Percentiles rank a stretch among this genome's conserved stretches.
Evolutionary conservation across 1,284 basidiomycete genomes (phyloP).

Genomic region (Irpex sp.): DNA sequence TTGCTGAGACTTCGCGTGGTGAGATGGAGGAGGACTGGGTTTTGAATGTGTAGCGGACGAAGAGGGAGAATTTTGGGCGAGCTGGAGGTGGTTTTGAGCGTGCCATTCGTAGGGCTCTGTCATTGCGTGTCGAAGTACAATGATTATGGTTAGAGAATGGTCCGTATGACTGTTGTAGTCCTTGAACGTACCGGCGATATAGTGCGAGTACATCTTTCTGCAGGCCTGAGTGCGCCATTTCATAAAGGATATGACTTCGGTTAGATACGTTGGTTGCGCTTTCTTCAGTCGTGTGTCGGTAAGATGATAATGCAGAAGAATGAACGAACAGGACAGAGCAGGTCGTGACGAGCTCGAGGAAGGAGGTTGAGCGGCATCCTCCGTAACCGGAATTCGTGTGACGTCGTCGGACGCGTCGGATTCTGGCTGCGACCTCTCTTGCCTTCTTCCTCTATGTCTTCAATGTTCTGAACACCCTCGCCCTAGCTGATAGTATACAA

Average conservation of each 20-base stretch:
- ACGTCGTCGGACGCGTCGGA: slow-evolving; percentile 2
- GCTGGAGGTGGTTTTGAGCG: slow-evolving; percentile 56
- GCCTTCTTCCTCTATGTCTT: not conserved
- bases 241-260: not conserved
- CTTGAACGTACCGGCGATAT: slow-evolving; percentile 58
- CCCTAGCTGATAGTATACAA: not conserved
- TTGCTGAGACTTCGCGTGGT: slow-evolving; percentile 57
- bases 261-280: too few species aligned
- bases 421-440: not conserved
- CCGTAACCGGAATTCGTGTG: not conserved
- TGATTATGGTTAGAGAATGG: not conserved
- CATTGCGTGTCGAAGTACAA: not conserved
- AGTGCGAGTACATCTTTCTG: slow-evolving; percentile 68
- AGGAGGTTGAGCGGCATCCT: not conserved
- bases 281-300: too few species aligned
- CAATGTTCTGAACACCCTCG: not conserved
- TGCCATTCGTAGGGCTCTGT: slow-evolving; percentile 71
- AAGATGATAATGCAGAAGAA: not conserved
- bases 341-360: not conserved
- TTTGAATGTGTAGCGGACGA: slow-evolving; percentile 66
- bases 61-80: slow-evolving; percentile 61
- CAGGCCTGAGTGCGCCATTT: slow-evolving; percentile 47
- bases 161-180: not conserved
- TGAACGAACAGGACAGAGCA: not conserved
- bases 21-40: slow-evolving; percentile 57